Base-by-base conservation (phyloP, 306 rosid genomes). In the Cucurbita pepo region DNA sequence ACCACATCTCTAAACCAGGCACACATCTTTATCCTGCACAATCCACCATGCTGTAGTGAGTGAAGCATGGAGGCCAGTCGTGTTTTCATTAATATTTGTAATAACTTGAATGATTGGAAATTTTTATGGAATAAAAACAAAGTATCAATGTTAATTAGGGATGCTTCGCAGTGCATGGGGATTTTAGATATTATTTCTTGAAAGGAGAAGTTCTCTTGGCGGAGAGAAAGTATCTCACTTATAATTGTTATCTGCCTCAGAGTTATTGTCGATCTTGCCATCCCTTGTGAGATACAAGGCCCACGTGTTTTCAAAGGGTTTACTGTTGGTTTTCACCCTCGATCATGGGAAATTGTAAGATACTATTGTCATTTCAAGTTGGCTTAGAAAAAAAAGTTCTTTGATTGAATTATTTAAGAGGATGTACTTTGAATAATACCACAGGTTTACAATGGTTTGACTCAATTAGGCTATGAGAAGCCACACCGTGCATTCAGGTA, bases 321-420 rank as follows among this genome's bases (percentile, higher is more conserved):
- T 82, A 91, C 96, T 55, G 92, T 89, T 81, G 99, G 99, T 66
- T 91, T 94, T 83, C 97, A 94, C 83, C 99, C 97, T 3, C 82
- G 97, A 59, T 82, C 99, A 56, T 94, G 99, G 99, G 99, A 94
- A 79, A 83, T 94, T 81, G 99, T 94, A 83, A 84, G 95, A 77
- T 18, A 75, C 67, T 59, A 72, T 48, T 81, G 73, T 41, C 60
- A 40, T 82, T 75, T 66, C 37, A 56, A 7, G 56, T 30, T 57
- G 64, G 72, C 47, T 56, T 56, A 40, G 55, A 62, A 50, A 58
- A 47, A 22, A 72, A 57, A 72, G 7, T 67, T 12, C 52, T 14
- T 50, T 60, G 71, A 75, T 61, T 69, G 15, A 38, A 71, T 67
- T 38, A 51, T 58, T 73, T 56, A 48, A 18, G 69, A 52, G 77